These are phyloP conservation scores for Linaria vulgaris DNA, from an alignment of 257 asterid species.

Conservation along the genomic window DNA sequence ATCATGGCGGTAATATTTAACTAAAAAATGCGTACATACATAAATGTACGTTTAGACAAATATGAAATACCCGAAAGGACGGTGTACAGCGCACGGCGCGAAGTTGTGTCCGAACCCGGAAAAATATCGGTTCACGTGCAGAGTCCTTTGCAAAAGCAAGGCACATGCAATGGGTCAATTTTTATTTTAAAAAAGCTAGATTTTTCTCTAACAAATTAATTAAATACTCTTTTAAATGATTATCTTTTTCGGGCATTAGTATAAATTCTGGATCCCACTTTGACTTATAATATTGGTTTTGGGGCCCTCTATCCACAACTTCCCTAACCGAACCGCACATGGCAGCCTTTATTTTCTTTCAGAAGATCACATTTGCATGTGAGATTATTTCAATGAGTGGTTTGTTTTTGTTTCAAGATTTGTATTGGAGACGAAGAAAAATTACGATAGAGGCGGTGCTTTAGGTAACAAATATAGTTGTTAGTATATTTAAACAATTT, in stretches of 20 bases:
- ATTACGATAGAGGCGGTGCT: background rate
- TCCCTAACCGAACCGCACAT: conserved; percentile 35
- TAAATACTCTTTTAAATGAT: too few relatives aligned
- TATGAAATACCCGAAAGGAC: conserved; percentile 9
- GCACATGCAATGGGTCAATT: conserved; percentile 23
- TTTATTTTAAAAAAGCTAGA: too few relatives aligned
- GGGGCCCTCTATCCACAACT: conserved; percentile 33
- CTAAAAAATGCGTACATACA: conserved; percentile 8
- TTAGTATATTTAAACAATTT: background rate
- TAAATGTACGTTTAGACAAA: conserved; percentile 18
- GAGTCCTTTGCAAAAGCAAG: too few relatives aligned
- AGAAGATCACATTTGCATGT: background rate
- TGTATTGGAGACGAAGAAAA: background rate
- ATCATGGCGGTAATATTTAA: too few relatives aligned
- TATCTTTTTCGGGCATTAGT: background rate
- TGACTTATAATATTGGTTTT: conserved; percentile 15
- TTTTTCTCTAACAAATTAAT: too few relatives aligned
- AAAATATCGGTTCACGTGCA: conserved; percentile 30
- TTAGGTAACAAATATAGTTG: background rate
- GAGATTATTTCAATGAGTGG: background rate
- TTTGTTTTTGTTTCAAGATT: background rate
- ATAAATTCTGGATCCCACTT: background rate
- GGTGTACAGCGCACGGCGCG: conserved; percentile 23
- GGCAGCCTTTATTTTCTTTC: conserved; percentile 14
- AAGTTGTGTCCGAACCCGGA: conserved; percentile 27